Conservation (phyloP, 83 land plant genomes). For the Picea abies region DNA sequence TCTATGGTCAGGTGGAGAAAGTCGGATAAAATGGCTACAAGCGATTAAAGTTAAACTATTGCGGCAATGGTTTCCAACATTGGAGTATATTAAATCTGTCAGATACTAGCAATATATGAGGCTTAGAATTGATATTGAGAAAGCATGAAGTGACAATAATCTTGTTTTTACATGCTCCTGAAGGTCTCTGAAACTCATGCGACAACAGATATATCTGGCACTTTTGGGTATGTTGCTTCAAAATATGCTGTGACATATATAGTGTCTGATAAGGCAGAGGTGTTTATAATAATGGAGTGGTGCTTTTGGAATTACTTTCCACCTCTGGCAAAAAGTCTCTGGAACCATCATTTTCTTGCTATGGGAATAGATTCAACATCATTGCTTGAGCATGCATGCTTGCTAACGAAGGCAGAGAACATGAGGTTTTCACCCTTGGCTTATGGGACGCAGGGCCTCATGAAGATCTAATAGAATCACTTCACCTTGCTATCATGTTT, state of each 20-base stretch:
- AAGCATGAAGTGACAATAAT: too few species aligned
- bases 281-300: slow-evolving; percentile 74
- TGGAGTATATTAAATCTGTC: too few species aligned
- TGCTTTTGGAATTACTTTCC: slow-evolving; percentile 49
- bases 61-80: too few species aligned
- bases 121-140: too few species aligned
- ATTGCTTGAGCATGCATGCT: slow-evolving; percentile 70
- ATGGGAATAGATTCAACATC: slow-evolving; percentile 75
- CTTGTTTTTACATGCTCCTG: slow-evolving; percentile 18
- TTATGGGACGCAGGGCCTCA: slow-evolving; percentile 68
- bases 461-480: slow-evolving; percentile 50
- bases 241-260: slow-evolving; percentile 76
- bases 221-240: slow-evolving; percentile 80
- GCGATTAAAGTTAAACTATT: too few species aligned
- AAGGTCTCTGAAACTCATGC: slow-evolving; percentile 76
- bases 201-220: slow-evolving; percentile 71
- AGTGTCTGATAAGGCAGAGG: slow-evolving; percentile 67
- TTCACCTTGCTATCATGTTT: slow-evolving; percentile 60
- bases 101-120: too few species aligned
- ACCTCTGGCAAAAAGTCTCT: slow-evolving; percentile 64
- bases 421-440: slow-evolving; percentile 55
- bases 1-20: too few species aligned
- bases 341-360: slow-evolving; percentile 69
- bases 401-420: slow-evolving; percentile 48
- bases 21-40: too few species aligned